A percentile compares a stretch with the other conserved stretches of the same genome.
These are phyloP conservation scores for Iberis pinnata DNA, from an alignment of 345 rosid species.

Conservation along the genomic window DNA sequence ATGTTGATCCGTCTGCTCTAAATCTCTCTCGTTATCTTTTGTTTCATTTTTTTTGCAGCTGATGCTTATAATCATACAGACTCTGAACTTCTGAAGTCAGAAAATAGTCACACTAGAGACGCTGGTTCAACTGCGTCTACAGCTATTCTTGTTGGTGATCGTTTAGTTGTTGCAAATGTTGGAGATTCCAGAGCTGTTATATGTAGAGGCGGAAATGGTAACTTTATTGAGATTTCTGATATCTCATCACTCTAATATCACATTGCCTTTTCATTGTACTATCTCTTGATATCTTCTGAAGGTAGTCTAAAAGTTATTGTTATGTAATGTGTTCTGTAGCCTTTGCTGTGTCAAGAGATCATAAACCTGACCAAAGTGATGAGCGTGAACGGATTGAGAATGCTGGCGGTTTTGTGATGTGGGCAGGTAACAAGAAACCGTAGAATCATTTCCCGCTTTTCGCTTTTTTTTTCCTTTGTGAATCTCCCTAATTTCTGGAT, in stretches of 20 bases:
- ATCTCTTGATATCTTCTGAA: too few species aligned
- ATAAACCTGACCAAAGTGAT: conserved; percentile 94
- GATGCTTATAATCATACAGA: conserved; percentile 89
- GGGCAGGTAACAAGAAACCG: conserved; percentile 59
- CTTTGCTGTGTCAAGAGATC: conserved; percentile 92
- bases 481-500: background rate
- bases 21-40: background rate
- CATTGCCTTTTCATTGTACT: too few species aligned
- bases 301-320: too few species aligned
- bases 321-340: conserved; percentile 37
- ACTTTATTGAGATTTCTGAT: background rate
- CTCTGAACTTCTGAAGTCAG: conserved; percentile 80
- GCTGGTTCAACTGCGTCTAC: conserved; percentile 99
- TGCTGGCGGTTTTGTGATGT: conserved; percentile 99
- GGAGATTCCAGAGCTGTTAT: conserved; percentile 98
- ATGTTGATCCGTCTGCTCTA: too few species aligned
- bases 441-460: background rate
- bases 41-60: conserved; percentile 40
- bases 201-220: conserved; percentile 85
- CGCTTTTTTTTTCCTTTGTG: background rate
- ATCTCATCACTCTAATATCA: too few species aligned
- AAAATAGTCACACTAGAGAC: conserved; percentile 77
- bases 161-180: conserved; percentile 88
- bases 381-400: conserved; percentile 94
- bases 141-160: conserved; percentile 80